Evolutionary conservation across 2,329 filamentous ascomycete species (phyloP).

Genomic region (Penicillium sp.): DNA sequence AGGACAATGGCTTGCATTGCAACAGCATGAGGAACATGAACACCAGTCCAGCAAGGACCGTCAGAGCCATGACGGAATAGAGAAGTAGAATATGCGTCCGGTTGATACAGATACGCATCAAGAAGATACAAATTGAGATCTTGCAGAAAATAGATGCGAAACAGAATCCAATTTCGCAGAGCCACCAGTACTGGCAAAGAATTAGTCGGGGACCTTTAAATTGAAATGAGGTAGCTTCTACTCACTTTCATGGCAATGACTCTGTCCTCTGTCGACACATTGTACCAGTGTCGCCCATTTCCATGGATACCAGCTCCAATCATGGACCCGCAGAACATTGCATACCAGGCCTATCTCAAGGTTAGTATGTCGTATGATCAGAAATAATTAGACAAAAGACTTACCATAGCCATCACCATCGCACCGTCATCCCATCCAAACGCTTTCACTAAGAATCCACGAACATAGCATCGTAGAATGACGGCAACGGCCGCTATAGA

Average conservation of each 20-base stretch:
- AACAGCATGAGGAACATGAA: conserved; percentile 57
- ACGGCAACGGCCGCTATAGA: conserved; percentile 29
- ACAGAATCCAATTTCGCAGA: conserved; percentile 56
- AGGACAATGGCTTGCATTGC: conserved; percentile 54
- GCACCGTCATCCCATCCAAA: conserved; percentile 37
- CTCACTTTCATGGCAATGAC: conserved; percentile 28
- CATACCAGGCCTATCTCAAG: conserved; percentile 22
- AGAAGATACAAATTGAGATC: conserved; percentile 55
- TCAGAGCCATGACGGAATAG: conserved; percentile 46
- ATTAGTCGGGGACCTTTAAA: not conserved
- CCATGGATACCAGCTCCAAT: conserved; percentile 34
- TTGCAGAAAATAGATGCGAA: conserved; percentile 51
- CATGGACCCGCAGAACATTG: conserved; percentile 35
- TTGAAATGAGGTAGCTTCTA: not conserved
- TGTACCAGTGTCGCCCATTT: conserved; percentile 23
- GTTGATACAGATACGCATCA: conserved; percentile 53
- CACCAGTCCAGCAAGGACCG: conserved; percentile 47
- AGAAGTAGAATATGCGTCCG: conserved; percentile 51
- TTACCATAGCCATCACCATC: conserved; percentile 33
- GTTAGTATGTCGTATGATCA: not conserved
- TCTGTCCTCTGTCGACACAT: conserved; percentile 13
- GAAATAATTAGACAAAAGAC: not conserved
- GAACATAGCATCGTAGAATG: conserved; percentile 35
- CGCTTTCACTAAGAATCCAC: conserved; percentile 30
- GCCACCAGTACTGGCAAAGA: conserved; percentile 45